Conservation (phyloP, 2,329 filamentous ascomycete species). For the Aspergillus tamarii region DNA sequence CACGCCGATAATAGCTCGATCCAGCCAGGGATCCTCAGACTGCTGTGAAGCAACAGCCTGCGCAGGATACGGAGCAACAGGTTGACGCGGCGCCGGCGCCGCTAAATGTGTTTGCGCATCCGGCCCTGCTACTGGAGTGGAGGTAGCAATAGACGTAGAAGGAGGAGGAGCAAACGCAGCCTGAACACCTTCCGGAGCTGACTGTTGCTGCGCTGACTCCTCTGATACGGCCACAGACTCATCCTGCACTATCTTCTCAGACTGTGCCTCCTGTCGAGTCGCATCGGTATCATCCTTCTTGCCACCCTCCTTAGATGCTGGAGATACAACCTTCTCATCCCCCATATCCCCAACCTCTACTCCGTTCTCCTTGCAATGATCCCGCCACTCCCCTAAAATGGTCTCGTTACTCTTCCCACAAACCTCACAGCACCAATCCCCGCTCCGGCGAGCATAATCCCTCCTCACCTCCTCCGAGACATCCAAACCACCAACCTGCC, state of each 20-base stretch:
- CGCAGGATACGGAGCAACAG: neutral
- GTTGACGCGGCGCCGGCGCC: neutral
- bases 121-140: constrained; percentile 3
- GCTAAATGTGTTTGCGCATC: neutral
- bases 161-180: neutral
- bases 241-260: neutral
- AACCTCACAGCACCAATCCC: constrained; percentile 66
- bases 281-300: constrained; percentile 7
- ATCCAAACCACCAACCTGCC: constrained; percentile 89
- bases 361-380: constrained; percentile 48
- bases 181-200: neutral
- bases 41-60: constrained; percentile 6
- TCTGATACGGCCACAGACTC: neutral
- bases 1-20: constrained; percentile 76
- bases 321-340: constrained; percentile 48
- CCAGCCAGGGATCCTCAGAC: constrained; percentile 71
- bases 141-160: constrained; percentile 6
- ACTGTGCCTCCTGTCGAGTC: neutral
- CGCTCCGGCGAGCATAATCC: constrained; percentile 69
- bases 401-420: constrained; percentile 68
- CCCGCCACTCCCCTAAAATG: constrained; percentile 72
- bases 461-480: constrained; percentile 68
- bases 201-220: neutral
- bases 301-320: constrained; percentile 30
- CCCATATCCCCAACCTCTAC: constrained; percentile 40